A percentile compares a stretch with the other conserved stretches of the same genome.
Evolutionary conservation across 2,329 filamentous ascomycete species (phyloP).

Genomic region (Geosmithia putterillii): DNA sequence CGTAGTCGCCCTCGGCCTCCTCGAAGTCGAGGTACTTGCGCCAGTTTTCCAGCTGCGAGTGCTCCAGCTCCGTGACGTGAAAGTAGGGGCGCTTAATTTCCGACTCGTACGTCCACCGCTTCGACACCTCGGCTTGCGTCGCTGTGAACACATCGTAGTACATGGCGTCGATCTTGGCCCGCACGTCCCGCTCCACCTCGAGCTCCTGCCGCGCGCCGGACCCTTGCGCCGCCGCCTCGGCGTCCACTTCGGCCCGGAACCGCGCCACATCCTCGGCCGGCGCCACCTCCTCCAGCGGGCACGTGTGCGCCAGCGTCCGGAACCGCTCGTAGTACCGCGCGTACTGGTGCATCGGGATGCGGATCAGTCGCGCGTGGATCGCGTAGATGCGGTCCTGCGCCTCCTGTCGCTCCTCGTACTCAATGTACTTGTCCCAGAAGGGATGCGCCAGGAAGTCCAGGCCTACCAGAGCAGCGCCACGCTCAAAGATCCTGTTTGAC

Average conservation of each 20-base stretch:
- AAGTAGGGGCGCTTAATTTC: slow-evolving; percentile 96
- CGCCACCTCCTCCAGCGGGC: slow-evolving; percentile 60
- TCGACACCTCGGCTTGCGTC: slow-evolving; percentile 79
- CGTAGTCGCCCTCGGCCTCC: slow-evolving; percentile 68
- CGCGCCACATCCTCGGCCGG: slow-evolving; percentile 49
- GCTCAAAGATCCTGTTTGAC: slow-evolving; percentile 87
- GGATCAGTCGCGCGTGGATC: slow-evolving; percentile 70
- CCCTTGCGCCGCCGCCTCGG: slow-evolving; percentile 43
- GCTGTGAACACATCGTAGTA: slow-evolving; percentile 71
- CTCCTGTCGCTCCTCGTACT: slow-evolving; percentile 88
- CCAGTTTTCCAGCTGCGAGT: slow-evolving; percentile 79
- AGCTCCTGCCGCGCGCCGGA: slow-evolving; percentile 48
- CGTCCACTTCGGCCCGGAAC: slow-evolving; percentile 61
- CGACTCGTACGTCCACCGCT: slow-evolving; percentile 89
- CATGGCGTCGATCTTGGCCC: slow-evolving; percentile 64
- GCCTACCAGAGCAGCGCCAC: slow-evolving; percentile 72
- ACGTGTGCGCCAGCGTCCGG: slow-evolving; percentile 59
- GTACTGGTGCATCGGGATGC: slow-evolving; percentile 93
- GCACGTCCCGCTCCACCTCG: slow-evolving; percentile 74
- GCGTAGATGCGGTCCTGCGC: slow-evolving; percentile 74
- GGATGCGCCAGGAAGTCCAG: slow-evolving; percentile 89
- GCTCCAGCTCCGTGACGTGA: slow-evolving; percentile 86
- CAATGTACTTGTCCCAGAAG: slow-evolving; percentile 98
- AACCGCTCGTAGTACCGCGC: slow-evolving; percentile 90
- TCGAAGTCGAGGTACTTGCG: slow-evolving; percentile 95